A percentile compares a stretch with the other conserved stretches of the same genome.
These are phyloP conservation scores for Collybia sp. DNA, from an alignment of 768 basidiomycete genomes.

Conservation along the genomic window DNA sequence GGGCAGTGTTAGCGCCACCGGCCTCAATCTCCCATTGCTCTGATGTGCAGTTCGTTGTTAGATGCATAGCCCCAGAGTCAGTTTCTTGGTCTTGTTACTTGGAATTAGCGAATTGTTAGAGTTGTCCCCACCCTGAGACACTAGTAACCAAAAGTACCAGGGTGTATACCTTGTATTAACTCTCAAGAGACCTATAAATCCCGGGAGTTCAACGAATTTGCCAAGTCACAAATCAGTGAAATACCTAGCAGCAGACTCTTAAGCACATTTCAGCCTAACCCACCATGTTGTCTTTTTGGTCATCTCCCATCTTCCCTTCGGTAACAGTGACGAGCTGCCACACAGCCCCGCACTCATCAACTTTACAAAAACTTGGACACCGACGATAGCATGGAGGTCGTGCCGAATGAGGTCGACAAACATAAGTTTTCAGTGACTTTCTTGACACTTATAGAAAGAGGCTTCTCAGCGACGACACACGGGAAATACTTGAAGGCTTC, in stretches of 20 bases:
- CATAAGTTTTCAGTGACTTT: conserved; percentile 98
- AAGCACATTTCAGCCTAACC: too few relatives aligned
- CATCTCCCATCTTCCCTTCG: conserved; percentile 49
- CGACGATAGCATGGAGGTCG: conserved; percentile 82
- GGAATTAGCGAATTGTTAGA: conserved; percentile 91
- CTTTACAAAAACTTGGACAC: conserved; percentile 79
- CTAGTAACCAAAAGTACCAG: conserved; percentile 93
- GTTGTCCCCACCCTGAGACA: conserved; percentile 84
- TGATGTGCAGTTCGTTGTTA: conserved; percentile 1
- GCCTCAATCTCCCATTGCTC: conserved; percentile 85
- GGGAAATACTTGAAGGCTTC: conserved; percentile 73
- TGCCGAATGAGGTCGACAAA: conserved; percentile 96
- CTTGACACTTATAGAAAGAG: conserved; percentile 65
- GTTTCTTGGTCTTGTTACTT: conserved; percentile 37
- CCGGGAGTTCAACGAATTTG: too few relatives aligned
- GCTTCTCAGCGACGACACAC: conserved; percentile 59
- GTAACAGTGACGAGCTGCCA: conserved; percentile 96
- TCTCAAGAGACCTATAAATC: conserved; percentile 78
- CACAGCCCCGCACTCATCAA: conserved; percentile 92
- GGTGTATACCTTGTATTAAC: conserved; percentile 73
- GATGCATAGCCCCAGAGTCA: background rate
- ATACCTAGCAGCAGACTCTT: too few relatives aligned
- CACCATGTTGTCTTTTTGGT: too few relatives aligned
- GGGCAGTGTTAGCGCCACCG: conserved; percentile 96
- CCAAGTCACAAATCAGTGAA: too few relatives aligned